These are phyloP conservation scores for Saccharomyces hybrid DNA, from an alignment of 1,139 yeast genomes.

Conservation along the genomic window DNA sequence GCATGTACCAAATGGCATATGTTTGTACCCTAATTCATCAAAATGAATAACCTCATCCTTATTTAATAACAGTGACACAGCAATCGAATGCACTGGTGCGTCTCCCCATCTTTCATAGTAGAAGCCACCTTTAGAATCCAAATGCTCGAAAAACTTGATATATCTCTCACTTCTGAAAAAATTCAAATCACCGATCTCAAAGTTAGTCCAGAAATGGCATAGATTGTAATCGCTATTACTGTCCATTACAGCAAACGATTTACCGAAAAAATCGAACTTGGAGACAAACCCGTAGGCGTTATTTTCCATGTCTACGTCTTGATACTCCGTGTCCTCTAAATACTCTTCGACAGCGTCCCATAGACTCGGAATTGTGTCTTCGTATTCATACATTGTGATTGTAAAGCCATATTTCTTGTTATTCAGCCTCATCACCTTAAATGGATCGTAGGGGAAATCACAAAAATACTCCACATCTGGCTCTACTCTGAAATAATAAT, in stretches of 20 bases:
- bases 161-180: slow-evolving; percentile 72
- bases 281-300: slow-evolving; percentile 66
- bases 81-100: slow-evolving; percentile 92
- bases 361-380: slow-evolving; percentile 74
- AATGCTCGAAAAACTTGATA: slow-evolving; percentile 53
- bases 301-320: slow-evolving; percentile 49
- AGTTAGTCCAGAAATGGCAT: slow-evolving; percentile 95
- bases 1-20: slow-evolving; percentile 76
- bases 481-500: slow-evolving; percentile 91
- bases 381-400: slow-evolving; percentile 68
- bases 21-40: slow-evolving; percentile 84
- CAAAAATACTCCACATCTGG: slow-evolving; percentile 84
- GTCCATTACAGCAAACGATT: slow-evolving; percentile 20
- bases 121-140: slow-evolving; percentile 74
- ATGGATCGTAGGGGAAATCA: slow-evolving; percentile 76
- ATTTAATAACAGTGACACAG: slow-evolving; percentile 58
- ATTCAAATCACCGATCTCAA: slow-evolving; percentile 76
- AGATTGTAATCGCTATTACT: slow-evolving; percentile 56
- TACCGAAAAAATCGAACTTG: slow-evolving; percentile 41
- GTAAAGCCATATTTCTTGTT: slow-evolving; percentile 82
- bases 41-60: slow-evolving; percentile 72
- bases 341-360: slow-evolving; percentile 54
- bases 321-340: background rate
- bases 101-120: slow-evolving; percentile 97
- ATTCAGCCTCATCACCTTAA: slow-evolving; percentile 61